These are phyloP conservation scores for Phytophthora sojae DNA, from an alignment of 352 stramenopile species.

Conservation along the genomic window DNA sequence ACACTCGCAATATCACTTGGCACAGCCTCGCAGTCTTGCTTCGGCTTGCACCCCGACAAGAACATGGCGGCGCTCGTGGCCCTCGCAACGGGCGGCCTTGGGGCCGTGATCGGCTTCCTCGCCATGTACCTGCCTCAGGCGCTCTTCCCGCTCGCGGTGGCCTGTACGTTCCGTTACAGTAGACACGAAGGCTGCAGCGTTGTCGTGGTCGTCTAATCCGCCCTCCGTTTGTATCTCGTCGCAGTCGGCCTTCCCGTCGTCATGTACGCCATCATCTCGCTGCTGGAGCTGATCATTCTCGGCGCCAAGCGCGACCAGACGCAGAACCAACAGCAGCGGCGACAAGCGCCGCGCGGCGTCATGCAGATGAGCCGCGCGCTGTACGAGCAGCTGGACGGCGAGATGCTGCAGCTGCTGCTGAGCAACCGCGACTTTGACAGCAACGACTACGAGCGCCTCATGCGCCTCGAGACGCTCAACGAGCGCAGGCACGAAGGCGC, in stretches of 20 bases:
- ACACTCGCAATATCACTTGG: not conserved
- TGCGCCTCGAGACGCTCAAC: conserved; percentile 72
- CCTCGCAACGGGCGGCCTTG: conserved; percentile 18
- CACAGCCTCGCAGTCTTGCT: not conserved
- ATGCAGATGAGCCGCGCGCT: conserved; percentile 71
- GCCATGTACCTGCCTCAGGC: conserved; percentile 30
- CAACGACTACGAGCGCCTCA: conserved; percentile 75
- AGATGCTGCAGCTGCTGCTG: conserved; percentile 68
- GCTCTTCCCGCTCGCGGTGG: conserved; percentile 35
- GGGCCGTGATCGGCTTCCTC: conserved; percentile 27
- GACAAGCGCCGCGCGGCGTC: conserved; percentile 35
- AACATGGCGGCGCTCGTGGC: conserved; percentile 25
- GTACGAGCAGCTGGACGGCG: conserved; percentile 73
- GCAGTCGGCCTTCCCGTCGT: conserved; percentile 58
- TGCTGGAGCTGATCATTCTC: conserved; percentile 49
- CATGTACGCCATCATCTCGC: conserved; percentile 59
- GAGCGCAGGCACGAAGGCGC: conserved; percentile 61
- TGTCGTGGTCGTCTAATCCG: not conserved
- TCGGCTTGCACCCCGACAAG: conserved; percentile 1
- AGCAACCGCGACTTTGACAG: conserved; percentile 77
- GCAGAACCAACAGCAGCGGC: conserved; percentile 9
- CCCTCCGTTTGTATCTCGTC: not conserved
- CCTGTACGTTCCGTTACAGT: conserved; percentile 28
- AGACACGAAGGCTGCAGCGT: not conserved
- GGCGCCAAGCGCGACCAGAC: conserved; percentile 33